A percentile compares a stretch with the other conserved stretches of the same genome.
phyloP scores from a whole-genome alignment of 805 yeast genomes.

The Lipomyces chichibuensis region DNA sequence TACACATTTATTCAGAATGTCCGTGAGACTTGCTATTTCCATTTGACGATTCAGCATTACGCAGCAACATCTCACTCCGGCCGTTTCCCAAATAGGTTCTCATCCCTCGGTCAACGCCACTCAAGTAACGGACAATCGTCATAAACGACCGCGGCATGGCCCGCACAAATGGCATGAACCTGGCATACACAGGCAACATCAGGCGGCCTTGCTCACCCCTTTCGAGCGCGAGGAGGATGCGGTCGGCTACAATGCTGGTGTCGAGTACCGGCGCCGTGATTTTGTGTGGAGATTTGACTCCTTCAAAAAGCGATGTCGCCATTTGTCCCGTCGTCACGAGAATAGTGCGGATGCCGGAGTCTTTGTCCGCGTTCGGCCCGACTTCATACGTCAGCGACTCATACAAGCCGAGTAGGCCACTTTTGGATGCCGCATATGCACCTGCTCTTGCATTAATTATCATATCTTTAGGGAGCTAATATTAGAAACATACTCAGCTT shows the following conservation, averaged over 20 bases:
- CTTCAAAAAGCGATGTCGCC: constrained; percentile 69
- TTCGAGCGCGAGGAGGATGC: constrained; percentile 59
- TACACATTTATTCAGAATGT: neutral
- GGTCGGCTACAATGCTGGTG: constrained; percentile 64
- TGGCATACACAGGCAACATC: constrained; percentile 75
- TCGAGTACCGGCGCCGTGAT: constrained; percentile 80
- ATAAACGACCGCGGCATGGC: constrained; percentile 73
- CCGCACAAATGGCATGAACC: constrained; percentile 70
- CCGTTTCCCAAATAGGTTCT: constrained; percentile 13
- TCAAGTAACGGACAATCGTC: constrained; percentile 54
- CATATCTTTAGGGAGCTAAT: neutral
- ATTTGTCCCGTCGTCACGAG: constrained; percentile 87
- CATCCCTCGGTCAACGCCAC: constrained; percentile 64
- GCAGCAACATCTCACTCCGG: neutral
- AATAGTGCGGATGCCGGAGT: constrained; percentile 64
- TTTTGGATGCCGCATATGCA: constrained; percentile 87
- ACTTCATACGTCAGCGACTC: constrained; percentile 75
- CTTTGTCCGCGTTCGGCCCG: constrained; percentile 49
- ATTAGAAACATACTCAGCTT: constrained; percentile 49
- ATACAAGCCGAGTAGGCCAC: constrained; percentile 81
- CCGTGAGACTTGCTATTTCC: neutral
- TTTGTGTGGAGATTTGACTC: constrained; percentile 71
- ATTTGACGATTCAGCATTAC: neutral
- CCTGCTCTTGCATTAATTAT: constrained; percentile 38
- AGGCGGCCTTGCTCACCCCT: constrained; percentile 70